Evolutionary conservation across 2,329 filamentous ascomycete genomes (phyloP).

Genomic region (Juglanconis oblonga): DNA sequence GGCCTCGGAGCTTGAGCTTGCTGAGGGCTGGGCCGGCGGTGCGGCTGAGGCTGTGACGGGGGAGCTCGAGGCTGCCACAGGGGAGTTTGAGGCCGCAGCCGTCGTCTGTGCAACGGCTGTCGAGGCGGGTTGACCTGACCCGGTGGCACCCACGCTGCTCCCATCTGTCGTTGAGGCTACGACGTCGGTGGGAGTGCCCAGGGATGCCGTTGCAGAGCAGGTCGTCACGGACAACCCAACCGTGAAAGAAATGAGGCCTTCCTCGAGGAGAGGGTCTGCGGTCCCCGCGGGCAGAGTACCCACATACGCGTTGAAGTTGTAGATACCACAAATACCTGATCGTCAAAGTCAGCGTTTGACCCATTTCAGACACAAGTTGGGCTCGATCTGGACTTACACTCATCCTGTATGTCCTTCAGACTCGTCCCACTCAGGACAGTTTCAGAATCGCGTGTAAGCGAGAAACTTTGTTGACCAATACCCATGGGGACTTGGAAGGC

Average conservation of each 20-base stretch:
- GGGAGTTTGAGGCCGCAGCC: neutral
- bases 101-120: constrained; percentile 2
- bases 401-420: constrained; percentile 44
- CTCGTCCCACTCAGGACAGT: constrained; percentile 45
- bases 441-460: constrained; percentile 37
- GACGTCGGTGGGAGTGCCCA: constrained; percentile 15
- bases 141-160: constrained; percentile 4
- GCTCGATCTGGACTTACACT: constrained; percentile 30
- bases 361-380: neutral
- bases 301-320: constrained; percentile 57
- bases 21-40: neutral
- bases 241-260: constrained; percentile 29
- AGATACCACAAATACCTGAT: constrained; percentile 42
- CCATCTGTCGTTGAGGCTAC: constrained; percentile 23
- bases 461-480: constrained; percentile 45
- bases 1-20: neutral
- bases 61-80: too few relatives aligned
- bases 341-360: neutral
- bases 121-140: neutral
- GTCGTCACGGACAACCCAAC: constrained; percentile 28
- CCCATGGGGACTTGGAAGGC: constrained; percentile 45
- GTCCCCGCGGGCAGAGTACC: constrained; percentile 43
- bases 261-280: constrained; percentile 33
- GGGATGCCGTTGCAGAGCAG: constrained; percentile 22
- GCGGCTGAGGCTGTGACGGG: neutral